Evolutionary conservation across 345 rosid species (phyloP).

Genomic region (Aurinia saxatilis): DNA sequence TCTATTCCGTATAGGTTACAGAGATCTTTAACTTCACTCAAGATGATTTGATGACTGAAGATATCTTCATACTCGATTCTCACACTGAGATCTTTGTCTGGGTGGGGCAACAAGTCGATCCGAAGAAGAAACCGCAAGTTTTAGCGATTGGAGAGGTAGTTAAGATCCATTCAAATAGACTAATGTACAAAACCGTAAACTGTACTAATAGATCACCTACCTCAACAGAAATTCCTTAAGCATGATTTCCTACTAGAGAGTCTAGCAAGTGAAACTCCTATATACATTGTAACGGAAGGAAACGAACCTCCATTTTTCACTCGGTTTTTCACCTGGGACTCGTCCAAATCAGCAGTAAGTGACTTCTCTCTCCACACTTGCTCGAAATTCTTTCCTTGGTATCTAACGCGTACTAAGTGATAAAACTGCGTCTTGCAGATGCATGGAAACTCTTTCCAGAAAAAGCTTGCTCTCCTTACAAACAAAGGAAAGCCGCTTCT

Average conservation of each 20-base stretch:
- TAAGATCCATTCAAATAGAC: not conserved
- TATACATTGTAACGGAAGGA: constrained; percentile 74
- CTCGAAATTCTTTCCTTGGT: not conserved
- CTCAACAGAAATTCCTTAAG: constrained; percentile 71
- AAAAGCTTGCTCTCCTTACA: constrained; percentile 75
- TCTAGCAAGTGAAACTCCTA: constrained; percentile 59
- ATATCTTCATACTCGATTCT: constrained; percentile 85
- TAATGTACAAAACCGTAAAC: not conserved
- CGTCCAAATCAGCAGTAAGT: constrained; percentile 74
- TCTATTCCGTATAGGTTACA: constrained; percentile 46
- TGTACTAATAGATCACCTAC: constrained; percentile 7
- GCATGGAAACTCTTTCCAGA: constrained; percentile 94
- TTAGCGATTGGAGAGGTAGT: constrained; percentile 83
- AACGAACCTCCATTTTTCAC: constrained; percentile 93
- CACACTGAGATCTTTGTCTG: constrained; percentile 83
- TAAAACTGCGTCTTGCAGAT: constrained; percentile 43
- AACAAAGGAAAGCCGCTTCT: constrained; percentile 56
- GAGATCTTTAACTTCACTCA: constrained; percentile 87
- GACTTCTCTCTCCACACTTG: constrained; percentile 8
- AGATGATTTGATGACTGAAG: constrained; percentile 99
- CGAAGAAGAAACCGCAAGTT: constrained; percentile 61
- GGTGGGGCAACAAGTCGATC: constrained; percentile 90
- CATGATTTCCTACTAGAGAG: constrained; percentile 71
- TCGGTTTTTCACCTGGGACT: constrained; percentile 92
- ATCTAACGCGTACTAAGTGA: constrained; percentile 13